Percentiles rank a stretch among this genome's conserved stretches.
Evolutionary conservation across 1,139 yeast species (phyloP).

Genomic region (Geotrichum carabidarum): DNA sequence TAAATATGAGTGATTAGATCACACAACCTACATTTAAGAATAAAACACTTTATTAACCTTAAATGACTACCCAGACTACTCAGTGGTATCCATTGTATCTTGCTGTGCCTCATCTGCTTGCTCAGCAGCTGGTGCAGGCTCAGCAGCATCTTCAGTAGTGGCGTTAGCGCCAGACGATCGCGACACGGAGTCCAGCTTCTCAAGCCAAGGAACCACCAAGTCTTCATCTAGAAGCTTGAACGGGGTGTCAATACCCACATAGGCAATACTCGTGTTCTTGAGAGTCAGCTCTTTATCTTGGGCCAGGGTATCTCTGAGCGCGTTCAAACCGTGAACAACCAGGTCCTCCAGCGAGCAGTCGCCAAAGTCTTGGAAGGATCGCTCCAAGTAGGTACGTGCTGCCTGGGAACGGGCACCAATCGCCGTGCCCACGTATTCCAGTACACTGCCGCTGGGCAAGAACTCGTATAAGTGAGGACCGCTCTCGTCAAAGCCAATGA

Average conservation of each 20-base stretch:
- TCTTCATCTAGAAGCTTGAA: slow-evolving; percentile 84
- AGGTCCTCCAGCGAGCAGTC: slow-evolving; percentile 63
- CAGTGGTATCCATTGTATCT: slow-evolving; percentile 27
- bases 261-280: slow-evolving; percentile 83
- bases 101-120: slow-evolving; percentile 21
- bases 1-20: too few species aligned
- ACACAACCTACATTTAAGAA: background rate
- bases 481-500: slow-evolving; percentile 88
- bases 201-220: slow-evolving; percentile 70
- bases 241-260: slow-evolving; percentile 74
- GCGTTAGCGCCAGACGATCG: slow-evolving; percentile 24
- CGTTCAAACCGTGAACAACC: slow-evolving; percentile 81
- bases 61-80: slow-evolving; percentile 15
- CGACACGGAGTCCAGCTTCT: slow-evolving; percentile 57
- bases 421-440: slow-evolving; percentile 90
- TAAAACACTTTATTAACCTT: background rate
- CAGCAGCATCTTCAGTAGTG: slow-evolving; percentile 21
- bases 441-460: slow-evolving; percentile 90
- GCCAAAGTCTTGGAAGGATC: slow-evolving; percentile 66
- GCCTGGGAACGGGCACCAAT: slow-evolving; percentile 99
- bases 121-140: slow-evolving; percentile 27
- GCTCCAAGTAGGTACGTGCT: slow-evolving; percentile 90
- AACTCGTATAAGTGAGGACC: slow-evolving; percentile 95
- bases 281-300: slow-evolving; percentile 87
- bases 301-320: slow-evolving; percentile 87